Percentiles rank a stretch among this genome's conserved stretches.
Conservation (phyloP, 2,329 filamentous ascomycete species). For the Fusarium sulawesiense region DNA sequence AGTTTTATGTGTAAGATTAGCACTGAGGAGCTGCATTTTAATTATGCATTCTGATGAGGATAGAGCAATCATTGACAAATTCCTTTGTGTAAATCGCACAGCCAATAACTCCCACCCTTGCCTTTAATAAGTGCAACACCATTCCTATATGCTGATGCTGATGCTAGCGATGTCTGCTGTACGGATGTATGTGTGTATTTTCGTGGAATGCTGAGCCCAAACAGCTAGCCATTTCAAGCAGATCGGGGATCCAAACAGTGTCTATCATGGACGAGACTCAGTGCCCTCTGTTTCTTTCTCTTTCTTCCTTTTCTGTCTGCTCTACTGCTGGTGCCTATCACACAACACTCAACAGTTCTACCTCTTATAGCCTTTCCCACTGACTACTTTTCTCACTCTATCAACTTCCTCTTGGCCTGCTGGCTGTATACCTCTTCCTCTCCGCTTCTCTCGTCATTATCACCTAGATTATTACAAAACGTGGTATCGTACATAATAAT, state of each 20-base stretch:
- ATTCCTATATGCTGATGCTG: conserved; percentile 21
- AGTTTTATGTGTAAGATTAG: conserved; percentile 39
- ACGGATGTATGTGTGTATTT: conserved; percentile 30
- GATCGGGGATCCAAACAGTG: conserved; percentile 39
- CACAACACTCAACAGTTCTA: conserved; percentile 1
- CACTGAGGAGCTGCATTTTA: conserved; percentile 28
- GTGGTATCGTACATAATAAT: conserved; percentile 44
- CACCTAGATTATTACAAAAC: conserved; percentile 45
- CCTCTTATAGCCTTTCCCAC: background rate
- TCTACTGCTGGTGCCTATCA: background rate
- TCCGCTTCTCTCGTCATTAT: conserved; percentile 16
- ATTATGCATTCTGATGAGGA: conserved; percentile 16
- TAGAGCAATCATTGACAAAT: conserved; percentile 26
- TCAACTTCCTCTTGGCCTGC: conserved; percentile 16
- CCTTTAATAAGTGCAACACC: conserved; percentile 14
- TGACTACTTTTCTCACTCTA: conserved; percentile 10
- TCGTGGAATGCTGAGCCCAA: conserved; percentile 38
- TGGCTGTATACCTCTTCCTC: conserved; percentile 25
- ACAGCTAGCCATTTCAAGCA: conserved; percentile 28
- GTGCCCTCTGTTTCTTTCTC: conserved; percentile 3
- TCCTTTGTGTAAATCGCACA: conserved; percentile 22
- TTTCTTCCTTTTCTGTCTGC: conserved; percentile 13
- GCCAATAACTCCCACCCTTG: conserved; percentile 3
- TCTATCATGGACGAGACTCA: conserved; percentile 32
- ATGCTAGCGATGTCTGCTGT: conserved; percentile 30